Evolutionary conservation across 2,329 filamentous ascomycete species (phyloP), one percentile per base, ranked within the genome.

Genomic region (Penicillium palitans): DNA sequence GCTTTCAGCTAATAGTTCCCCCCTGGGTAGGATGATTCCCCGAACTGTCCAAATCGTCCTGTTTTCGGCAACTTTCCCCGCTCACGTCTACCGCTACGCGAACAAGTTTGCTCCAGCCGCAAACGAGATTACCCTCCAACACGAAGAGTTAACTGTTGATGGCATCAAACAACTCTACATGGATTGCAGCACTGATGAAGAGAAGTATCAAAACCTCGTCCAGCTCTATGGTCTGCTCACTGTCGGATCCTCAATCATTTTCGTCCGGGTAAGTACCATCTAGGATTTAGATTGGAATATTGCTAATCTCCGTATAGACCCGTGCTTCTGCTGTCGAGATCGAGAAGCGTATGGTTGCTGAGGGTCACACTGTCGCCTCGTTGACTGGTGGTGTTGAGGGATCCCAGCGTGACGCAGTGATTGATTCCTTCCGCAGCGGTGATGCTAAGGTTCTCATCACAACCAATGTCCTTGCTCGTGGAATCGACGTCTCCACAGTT

Each of bases 111-210:
- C 93, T 6, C 91, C 93, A 1, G 85, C 88, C 45, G 88, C 95
- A 51, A 93, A 96, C 76, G 84, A 90, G 66, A 89, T 99, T 72
- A 95, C 90, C 46, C 83, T 99, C 52, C 87, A 91, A 70, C 90
- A 93, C 60, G 90, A 96, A 68, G 91, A 99, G 72, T 86, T 98
- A 68, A 98, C 93, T 0, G 93, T 99, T 61, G 91, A 95, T 74
- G 95, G 95, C 24, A 99, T 99, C 73, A 96, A 93, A 66, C 95
- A 99, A 72, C 91, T 99, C 79, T 99, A 96, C 73, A 91, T 99
- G 74, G 95, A 99, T 75, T 98, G 93, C 70, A 85, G 90, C 24
- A 83, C 83, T 35, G 90, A 96, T 65, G 80, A 87, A 37, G 87
- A 90, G 70, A 98, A 98, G 74, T 99, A 96, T 72, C 85, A 89